phyloP scores from a whole-genome alignment of 345 rosid genomes.

The Boechera stricta region DNA sequence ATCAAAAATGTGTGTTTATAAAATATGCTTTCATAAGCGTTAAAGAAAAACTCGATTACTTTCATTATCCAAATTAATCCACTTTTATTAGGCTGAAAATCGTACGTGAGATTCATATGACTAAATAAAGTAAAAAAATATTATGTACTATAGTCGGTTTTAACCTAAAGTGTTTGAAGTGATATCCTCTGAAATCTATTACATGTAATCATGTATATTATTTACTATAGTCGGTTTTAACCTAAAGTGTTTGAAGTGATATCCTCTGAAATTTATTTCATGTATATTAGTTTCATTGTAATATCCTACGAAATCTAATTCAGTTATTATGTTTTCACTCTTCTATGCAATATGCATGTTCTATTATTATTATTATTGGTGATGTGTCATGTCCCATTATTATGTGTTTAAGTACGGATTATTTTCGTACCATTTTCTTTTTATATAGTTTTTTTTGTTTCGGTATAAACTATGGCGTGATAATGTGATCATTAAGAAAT shows the following conservation, averaged over 20 bases:
- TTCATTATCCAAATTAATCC: background rate
- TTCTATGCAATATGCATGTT: background rate
- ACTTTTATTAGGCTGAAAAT: conserved; percentile 5
- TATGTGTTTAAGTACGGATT: background rate
- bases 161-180: background rate
- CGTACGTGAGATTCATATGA: background rate
- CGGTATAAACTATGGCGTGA: background rate
- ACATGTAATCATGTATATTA: too few relatives aligned
- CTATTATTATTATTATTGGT: background rate
- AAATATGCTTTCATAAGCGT: background rate
- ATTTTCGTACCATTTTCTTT: background rate
- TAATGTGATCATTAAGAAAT: background rate
- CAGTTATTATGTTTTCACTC: background rate
- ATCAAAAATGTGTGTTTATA: background rate
- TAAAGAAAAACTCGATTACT: background rate
- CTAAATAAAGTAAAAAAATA: background rate
- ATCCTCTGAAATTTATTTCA: background rate
- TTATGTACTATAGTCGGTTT: background rate
- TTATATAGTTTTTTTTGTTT: background rate
- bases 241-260: background rate
- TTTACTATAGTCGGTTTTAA: background rate
- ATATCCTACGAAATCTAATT: background rate
- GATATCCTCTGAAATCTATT: too few relatives aligned
- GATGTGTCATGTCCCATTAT: background rate
- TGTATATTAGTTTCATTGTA: background rate